These are phyloP conservation scores for Heliamphora pulchella DNA, from an alignment of 179 eudicot genomes.

Conservation along the genomic window DNA sequence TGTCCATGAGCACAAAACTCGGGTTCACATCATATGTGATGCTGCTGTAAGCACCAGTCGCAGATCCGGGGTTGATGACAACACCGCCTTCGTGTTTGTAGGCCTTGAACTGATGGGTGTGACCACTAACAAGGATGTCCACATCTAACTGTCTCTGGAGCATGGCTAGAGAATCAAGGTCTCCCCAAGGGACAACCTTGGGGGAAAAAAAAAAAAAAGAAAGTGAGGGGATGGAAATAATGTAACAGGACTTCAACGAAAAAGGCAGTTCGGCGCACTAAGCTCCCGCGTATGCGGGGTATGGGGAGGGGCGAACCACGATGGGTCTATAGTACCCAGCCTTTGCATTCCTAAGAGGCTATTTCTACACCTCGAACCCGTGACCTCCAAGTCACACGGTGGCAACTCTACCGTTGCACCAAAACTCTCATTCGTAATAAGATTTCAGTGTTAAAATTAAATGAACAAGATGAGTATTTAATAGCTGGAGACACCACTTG, in stretches of 20 bases:
- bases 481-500: background rate
- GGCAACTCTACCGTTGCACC: too few relatives aligned
- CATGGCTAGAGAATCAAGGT: constrained; percentile 93
- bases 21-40: constrained; percentile 94
- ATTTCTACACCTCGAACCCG: too few relatives aligned
- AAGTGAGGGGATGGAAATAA: background rate
- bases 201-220: background rate
- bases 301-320: too few relatives aligned
- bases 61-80: constrained; percentile 95
- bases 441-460: background rate
- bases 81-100: constrained; percentile 99
- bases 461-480: background rate
- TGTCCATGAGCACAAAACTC: constrained; percentile 97
- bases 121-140: constrained; percentile 92
- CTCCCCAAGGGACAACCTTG: constrained; percentile 81
- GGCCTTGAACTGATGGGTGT: constrained; percentile 96
- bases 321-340: too few relatives aligned
- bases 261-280: too few relatives aligned
- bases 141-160: constrained; percentile 95
- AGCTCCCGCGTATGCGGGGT: too few relatives aligned
- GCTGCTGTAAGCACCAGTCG: constrained; percentile 95
- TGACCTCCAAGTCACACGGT: too few relatives aligned
- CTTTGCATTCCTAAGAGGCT: too few relatives aligned
- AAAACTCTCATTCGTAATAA: too few relatives aligned
- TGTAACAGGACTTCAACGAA: background rate